Evolutionary conservation across 805 yeast species (phyloP).

Genomic region (Hemisphaericaspora nanyangensis): DNA sequence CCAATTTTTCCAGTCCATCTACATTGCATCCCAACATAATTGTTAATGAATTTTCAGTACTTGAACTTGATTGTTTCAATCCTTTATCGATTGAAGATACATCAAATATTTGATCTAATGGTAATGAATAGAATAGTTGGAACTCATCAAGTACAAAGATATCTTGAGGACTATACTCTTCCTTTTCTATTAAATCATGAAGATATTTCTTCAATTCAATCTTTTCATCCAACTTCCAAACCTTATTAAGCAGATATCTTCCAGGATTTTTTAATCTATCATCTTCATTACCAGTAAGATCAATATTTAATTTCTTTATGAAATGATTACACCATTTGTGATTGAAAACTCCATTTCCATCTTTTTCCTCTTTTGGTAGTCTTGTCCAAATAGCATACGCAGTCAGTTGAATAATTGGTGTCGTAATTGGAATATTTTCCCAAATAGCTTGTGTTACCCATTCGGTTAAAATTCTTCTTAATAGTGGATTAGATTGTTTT

Average conservation of each 20-base stretch:
- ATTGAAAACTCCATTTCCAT: slow-evolving; percentile 62
- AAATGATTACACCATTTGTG: slow-evolving; percentile 59
- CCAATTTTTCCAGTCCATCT: slow-evolving; percentile 59
- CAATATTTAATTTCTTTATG: slow-evolving; percentile 46
- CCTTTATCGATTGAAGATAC: slow-evolving; percentile 43
- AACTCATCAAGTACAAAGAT: slow-evolving; percentile 61
- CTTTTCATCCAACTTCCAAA: slow-evolving; percentile 62
- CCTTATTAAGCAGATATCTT: slow-evolving; percentile 36
- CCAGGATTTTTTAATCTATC: slow-evolving; percentile 34
- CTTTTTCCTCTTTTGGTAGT: slow-evolving; percentile 49
- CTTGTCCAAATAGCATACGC: slow-evolving; percentile 63
- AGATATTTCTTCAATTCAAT: slow-evolving; percentile 43
- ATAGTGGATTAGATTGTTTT: slow-evolving; percentile 50
- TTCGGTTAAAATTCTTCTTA: slow-evolving; percentile 59
- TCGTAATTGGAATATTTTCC: slow-evolving; percentile 62
- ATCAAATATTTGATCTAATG: slow-evolving; percentile 55
- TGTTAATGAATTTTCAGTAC: slow-evolving; percentile 43
- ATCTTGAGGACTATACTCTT: slow-evolving; percentile 46
- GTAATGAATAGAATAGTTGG: slow-evolving; percentile 54
- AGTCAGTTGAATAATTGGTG: slow-evolving; percentile 60
- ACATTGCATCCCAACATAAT: slow-evolving; percentile 61
- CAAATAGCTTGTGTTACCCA: slow-evolving; percentile 67
- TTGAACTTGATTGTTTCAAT: slow-evolving; percentile 30
- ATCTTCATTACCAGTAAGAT: slow-evolving; percentile 42
- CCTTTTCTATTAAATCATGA: slow-evolving; percentile 20